phyloP scores from a whole-genome alignment of 345 rosid species.

The Toxicodendron radicans region DNA sequence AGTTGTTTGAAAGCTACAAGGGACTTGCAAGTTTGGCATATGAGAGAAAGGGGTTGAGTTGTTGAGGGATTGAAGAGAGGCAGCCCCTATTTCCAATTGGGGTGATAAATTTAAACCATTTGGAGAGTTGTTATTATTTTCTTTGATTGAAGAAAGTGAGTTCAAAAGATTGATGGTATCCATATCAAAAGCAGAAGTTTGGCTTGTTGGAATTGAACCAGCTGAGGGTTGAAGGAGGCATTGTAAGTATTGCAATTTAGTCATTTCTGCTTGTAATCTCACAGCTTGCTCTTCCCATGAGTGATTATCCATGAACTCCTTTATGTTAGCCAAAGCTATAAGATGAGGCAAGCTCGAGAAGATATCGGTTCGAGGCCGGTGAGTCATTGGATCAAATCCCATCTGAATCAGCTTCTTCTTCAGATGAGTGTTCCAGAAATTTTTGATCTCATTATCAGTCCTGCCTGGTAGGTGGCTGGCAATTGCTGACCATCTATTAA shows the following conservation, averaged over 20 bases:
- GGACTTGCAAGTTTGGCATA: conserved; percentile 48
- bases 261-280: conserved; percentile 45
- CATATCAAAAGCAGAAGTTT: conserved; percentile 29
- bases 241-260: conserved; percentile 52
- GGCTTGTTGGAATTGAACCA: conserved; percentile 16
- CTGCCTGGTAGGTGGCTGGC: conserved; percentile 61
- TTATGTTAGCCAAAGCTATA: conserved; percentile 58
- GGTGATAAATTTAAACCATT: conserved; percentile 12
- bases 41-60: conserved; percentile 42
- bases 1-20: conserved; percentile 34
- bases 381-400: conserved; percentile 74
- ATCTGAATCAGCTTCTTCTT: conserved; percentile 65
- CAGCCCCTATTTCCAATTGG: conserved; percentile 19
- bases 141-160: conserved; percentile 35
- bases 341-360: conserved; percentile 58
- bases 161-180: conserved; percentile 40
- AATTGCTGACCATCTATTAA: conserved; percentile 62
- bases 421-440: conserved; percentile 72
- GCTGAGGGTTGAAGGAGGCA: conserved; percentile 46
- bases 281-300: conserved; percentile 50
- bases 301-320: conserved; percentile 49
- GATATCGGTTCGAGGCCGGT: conserved; percentile 61
- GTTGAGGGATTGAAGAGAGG: conserved; percentile 27
- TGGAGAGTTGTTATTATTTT: conserved; percentile 13
- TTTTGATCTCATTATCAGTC: conserved; percentile 65